These are phyloP conservation scores for Pythium phragmiticola DNA, from an alignment of 352 stramenopile species.

Conservation along the genomic window DNA sequence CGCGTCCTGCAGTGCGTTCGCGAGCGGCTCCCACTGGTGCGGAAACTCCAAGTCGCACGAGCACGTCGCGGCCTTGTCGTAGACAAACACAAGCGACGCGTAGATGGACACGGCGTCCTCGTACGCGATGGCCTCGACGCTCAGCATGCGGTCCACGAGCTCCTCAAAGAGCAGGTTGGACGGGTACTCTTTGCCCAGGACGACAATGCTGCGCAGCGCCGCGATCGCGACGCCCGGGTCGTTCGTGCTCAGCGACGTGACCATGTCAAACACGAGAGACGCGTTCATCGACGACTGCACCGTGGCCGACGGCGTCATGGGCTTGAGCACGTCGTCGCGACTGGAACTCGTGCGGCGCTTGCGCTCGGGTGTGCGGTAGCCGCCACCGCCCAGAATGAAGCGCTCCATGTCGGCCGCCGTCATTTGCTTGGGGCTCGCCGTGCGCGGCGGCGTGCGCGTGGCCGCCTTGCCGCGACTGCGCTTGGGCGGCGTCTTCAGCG, in stretches of 20 bases:
- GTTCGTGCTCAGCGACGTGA: slow-evolving; percentile 81
- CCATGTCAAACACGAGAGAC: slow-evolving; percentile 79
- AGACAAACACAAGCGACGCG: slow-evolving; percentile 77
- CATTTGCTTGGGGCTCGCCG: not conserved
- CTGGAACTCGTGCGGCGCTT: slow-evolving; percentile 37
- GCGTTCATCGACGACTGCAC: slow-evolving; percentile 78
- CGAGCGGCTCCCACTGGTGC: slow-evolving; percentile 66
- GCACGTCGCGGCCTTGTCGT: slow-evolving; percentile 67
- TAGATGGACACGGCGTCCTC: slow-evolving; percentile 74
- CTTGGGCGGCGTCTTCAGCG: not conserved
- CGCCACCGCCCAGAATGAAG: not conserved
- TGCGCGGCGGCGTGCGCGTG: not conserved
- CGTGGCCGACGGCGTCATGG: slow-evolving; percentile 55
- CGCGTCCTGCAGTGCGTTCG: slow-evolving; percentile 58
- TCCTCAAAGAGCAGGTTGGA: slow-evolving; percentile 79
- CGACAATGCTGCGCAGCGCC: slow-evolving; percentile 76
- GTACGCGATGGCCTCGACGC: slow-evolving; percentile 65
- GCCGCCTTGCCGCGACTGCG: slow-evolving; percentile 6
- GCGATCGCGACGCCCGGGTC: slow-evolving; percentile 76
- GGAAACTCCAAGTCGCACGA: slow-evolving; percentile 63
- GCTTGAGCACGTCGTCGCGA: slow-evolving; percentile 38
- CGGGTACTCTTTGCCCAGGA: slow-evolving; percentile 80
- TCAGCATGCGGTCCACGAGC: slow-evolving; percentile 79
- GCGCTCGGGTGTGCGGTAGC: slow-evolving; percentile 21
- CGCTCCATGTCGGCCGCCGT: not conserved